Evolutionary conservation across 495 filamentous ascomycete genomes (phyloP), one percentile per base, ranked within the genome.

Genomic region (Penicillium mononematosum): DNA sequence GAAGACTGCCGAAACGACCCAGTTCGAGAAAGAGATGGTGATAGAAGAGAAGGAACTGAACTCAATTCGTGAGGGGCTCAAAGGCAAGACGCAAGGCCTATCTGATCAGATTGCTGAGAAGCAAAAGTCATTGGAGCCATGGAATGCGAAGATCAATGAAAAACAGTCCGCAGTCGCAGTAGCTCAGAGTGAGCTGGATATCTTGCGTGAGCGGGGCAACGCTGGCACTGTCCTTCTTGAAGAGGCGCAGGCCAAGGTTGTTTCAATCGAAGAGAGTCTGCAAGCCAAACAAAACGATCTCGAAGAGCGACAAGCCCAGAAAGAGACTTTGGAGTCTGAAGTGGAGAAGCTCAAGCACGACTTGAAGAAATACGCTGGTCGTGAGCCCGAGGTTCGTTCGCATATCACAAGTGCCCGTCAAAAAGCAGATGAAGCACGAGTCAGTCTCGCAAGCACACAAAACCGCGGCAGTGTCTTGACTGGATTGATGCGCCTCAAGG

Each of bases 61-160:
- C 19, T 75, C 68, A 2, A 92, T 98, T 58, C 84, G 92, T 43
- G 91, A 95, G 41, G 84, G 80, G 50, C 76, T 98, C 19, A 96
- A 96, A 65, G 92, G 92, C 59, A 98, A 98, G 75, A 98, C 94
- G 0, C 91, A 98, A 70, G 88, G 84, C 22, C 87, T 96, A 44
- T 97, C 92, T 0, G 90, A 98, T 66, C 83, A 97, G 63, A 96
- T 98, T 57, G 85, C 92, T 0, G 78, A 80, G 2, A 97, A 96
- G 73, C 94, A 98, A 63, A 96, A 95, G 74, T 88, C 89, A 2
- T 81, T 98, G 9, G 93, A 97, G 75, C 94, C 94, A 0, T 98
- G 93, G 93, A 92, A 90, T 54, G 91, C 89, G 48, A 96, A 92
- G 74, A 92, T 98, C 76, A 98, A 96, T 66, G 83, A 94, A 68